Evolutionary conservation across 495 filamentous ascomycete genomes (phyloP), one percentile per base, ranked within the genome.

Genomic region (Parathielavia appendiculata): DNA sequence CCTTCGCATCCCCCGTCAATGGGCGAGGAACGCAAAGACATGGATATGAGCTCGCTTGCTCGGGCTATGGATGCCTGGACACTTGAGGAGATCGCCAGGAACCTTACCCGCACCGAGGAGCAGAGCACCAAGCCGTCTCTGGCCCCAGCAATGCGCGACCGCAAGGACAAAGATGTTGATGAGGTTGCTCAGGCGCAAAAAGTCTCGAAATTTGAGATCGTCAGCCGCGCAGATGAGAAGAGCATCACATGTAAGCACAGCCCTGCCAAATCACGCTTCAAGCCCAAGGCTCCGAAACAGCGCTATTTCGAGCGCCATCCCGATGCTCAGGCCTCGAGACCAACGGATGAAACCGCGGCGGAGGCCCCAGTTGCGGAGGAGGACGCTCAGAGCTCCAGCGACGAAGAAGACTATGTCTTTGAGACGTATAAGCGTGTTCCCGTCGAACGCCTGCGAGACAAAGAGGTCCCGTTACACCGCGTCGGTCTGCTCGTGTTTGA

Each of bases 371-470:
- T 26, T 43, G 63, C 63, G 20, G 65, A 72, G 17, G 61, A 63
- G 34, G 70, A 62, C 19, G 65, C 61, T 38, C 10, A 11, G 5
- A 69, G 69, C 41, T 67, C 71, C 3, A 73, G 73, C 9, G 75
- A 79, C 57, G 78, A 79, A 19, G 65, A 69, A 10, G 77, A 81
- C 14, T 83, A 81, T 58, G 69, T 83, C 22, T 65, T 78, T 23
- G 80, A 83, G 45, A 79, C 75, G 7, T 83, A 82, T 60, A 69
- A 80, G 45, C 78, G 79, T 13, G 69, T 82, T 12, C 77, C 80
- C 12, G 75, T 69, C 4, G 73, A 75, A 45, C 71, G 70, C 12
- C 61, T 83, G 34, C 70, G 67, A 32, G 68, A 73, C 22, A 58
- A 73, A 34, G 59, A 38, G 13, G 71, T 75, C 11, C 63, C 66